These are phyloP conservation scores for Talaromyces sp. DNA, from an alignment of 2,329 filamentous ascomycete genomes.

Conservation along the genomic window DNA sequence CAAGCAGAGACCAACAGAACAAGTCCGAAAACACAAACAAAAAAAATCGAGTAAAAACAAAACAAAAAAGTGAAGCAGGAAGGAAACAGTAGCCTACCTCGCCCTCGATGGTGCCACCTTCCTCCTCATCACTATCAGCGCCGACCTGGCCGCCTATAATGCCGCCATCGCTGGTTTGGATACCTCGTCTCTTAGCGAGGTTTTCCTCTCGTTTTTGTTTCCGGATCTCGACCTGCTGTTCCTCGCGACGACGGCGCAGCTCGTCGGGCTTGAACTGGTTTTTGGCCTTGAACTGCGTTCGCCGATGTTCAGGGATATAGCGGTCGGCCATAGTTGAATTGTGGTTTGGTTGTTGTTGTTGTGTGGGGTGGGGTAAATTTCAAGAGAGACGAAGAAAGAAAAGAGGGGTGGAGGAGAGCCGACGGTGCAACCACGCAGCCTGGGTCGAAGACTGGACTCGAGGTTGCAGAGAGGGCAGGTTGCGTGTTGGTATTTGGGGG, in stretches of 20 bases:
- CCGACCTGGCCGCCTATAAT: constrained; percentile 36
- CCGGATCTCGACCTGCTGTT: constrained; percentile 98
- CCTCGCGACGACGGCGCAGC: constrained; percentile 93
- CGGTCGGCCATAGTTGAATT: constrained; percentile 78
- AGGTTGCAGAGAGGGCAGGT: background rate
- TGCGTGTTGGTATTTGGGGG: background rate
- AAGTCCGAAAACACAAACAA: background rate
- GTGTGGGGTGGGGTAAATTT: constrained; percentile 19
- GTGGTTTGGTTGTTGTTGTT: constrained; percentile 2
- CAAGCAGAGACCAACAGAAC: background rate
- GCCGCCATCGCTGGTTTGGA: constrained; percentile 67
- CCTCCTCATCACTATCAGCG: constrained; percentile 94
- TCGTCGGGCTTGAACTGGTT: constrained; percentile 99
- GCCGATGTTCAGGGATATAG: constrained; percentile 98
- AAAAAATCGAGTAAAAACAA: background rate
- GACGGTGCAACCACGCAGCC: constrained; percentile 5
- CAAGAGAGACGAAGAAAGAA: constrained; percentile 22
- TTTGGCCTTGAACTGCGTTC: constrained; percentile 99
- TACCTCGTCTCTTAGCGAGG: constrained; percentile 94
- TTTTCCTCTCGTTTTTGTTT: constrained; percentile 99
- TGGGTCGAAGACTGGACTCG: background rate
- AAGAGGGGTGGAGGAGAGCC: constrained; percentile 17
- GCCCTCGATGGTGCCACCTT: constrained; percentile 86
- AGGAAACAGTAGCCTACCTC: constrained; percentile 62
- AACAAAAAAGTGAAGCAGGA: constrained; percentile 5